phyloP scores from a whole-genome alignment of 176 grass and related monocot species.

The Triticum urartu region DNA sequence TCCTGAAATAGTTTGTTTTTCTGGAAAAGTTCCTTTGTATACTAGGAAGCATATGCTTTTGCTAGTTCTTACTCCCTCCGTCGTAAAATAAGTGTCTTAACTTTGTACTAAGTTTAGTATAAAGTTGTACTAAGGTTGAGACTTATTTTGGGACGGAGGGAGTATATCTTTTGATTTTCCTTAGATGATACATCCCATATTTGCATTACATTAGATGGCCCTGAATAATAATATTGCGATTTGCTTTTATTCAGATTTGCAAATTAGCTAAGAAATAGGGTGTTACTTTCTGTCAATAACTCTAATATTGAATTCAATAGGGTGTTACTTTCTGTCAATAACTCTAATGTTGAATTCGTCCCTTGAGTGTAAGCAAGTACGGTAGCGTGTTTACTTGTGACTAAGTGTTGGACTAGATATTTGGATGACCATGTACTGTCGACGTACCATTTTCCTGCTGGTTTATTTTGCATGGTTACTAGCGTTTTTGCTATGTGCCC shows the following conservation, averaged over 20 bases:
- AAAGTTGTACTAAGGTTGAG: too few species aligned
- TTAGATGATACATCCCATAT: neutral
- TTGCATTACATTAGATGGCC: neutral
- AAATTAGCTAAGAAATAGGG: neutral
- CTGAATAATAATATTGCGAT: neutral
- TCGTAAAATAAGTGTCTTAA: too few species aligned
- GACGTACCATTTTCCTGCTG: neutral
- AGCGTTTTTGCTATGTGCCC: conserved; percentile 4
- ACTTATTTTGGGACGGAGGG: too few species aligned
- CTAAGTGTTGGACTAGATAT: neutral
- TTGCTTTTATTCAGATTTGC: neutral
- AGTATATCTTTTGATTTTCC: neutral
- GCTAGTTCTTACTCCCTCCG: neutral
- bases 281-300: neutral
- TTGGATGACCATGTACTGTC: neutral
- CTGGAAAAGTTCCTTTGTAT: neutral
- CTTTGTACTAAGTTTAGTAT: too few species aligned
- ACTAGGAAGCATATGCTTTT: conserved; percentile 22
- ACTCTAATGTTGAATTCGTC: neutral
- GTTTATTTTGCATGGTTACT: neutral
- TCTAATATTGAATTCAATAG: neutral
- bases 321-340: neutral
- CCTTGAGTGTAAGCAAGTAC: conserved; percentile 1
- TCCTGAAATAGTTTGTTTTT: neutral
- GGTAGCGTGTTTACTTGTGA: neutral